Evolutionary conservation across 805 yeast genomes (phyloP).

Genomic region (Teunomyces cretensis): DNA sequence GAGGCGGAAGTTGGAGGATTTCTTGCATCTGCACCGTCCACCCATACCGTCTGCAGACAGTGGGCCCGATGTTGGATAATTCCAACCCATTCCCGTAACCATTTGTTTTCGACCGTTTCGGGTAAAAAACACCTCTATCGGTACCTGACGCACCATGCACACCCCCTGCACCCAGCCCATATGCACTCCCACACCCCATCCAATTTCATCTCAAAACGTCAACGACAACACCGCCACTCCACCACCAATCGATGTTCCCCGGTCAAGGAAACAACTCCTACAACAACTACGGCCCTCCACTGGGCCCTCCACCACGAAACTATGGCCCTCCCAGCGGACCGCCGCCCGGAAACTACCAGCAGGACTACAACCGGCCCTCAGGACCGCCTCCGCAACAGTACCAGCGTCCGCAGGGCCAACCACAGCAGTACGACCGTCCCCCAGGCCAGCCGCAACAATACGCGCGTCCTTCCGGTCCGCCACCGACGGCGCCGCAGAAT

Average conservation of each 20-base stretch:
- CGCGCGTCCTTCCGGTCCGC: constrained; percentile 14
- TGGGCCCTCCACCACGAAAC: constrained; percentile 19
- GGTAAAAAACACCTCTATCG: no score
- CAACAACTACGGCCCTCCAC: constrained; percentile 19
- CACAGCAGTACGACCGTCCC: background rate
- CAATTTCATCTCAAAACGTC: no score
- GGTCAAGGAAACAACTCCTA: constrained; percentile 21
- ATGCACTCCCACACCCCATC: background rate
- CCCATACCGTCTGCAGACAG: no score
- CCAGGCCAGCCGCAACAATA: constrained; percentile 8
- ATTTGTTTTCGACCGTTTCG: no score
- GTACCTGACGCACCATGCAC: no score
- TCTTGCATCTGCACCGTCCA: no score
- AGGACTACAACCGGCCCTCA: background rate
- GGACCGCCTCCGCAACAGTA: constrained; percentile 4
- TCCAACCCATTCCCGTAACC: no score
- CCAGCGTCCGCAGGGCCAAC: background rate
- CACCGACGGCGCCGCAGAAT: constrained; percentile 36
- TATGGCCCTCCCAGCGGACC: constrained; percentile 16
- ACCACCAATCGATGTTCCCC: constrained; percentile 19
- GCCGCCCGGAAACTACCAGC: constrained; percentile 12
- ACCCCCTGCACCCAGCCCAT: background rate
- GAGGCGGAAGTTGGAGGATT: no score
- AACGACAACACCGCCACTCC: no score
- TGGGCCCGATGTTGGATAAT: no score